Evolutionary conservation across 768 basidiomycete species (phyloP), one percentile per base, ranked within the genome.

Genomic region (Auricularia sp.): DNA sequence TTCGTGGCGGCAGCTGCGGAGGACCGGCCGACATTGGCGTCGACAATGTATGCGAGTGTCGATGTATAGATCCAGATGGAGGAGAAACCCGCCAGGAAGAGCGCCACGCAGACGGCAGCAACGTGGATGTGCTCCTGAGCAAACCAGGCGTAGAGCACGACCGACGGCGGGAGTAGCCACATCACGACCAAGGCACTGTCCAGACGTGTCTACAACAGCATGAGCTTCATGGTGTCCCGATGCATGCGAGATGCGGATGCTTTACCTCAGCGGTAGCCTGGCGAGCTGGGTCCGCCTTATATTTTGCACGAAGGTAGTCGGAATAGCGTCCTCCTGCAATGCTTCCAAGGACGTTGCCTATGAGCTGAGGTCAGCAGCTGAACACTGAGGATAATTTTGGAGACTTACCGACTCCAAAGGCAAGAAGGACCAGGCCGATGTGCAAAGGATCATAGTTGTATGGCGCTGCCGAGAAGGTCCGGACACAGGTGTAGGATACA

Each of bases 1-100:
- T 95, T 95, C 35, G 81, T 76, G 0, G 92, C 91, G 11, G 78
- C 69, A 1, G 77, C 78, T 3, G 73, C 68, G 6, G 75, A 73
- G 10, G 75, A 74, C 10, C 89, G 82, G 10, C 93, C 94, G 5
- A 80, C 78, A 72, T 95, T 97, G 3, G 91, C 85, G 69, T 97
- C 93, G 16, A 94, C 91, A 39, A 94, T 79, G 69, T 94, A 95
- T 0, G 93, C 88, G 37, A 95, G 75, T 0, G 89, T 87, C 61
- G 85, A 84, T 11, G 85, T 75, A 70, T 89, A 88, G 61, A 86
- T 83, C 75, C 79, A 79, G 69, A 91, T 86, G 5, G 84, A 80
- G 67, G 87, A 83, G 70, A 92, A 88, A 11, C 92, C 94, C 18
- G 81, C 78, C 44, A 85, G 69, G 75, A 93, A 90, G 13, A 95